A percentile compares a stretch with the other conserved stretches of the same genome.
Conservation (phyloP, 1,139 yeast species). For the Yamadazyma trypodendri region DNA sequence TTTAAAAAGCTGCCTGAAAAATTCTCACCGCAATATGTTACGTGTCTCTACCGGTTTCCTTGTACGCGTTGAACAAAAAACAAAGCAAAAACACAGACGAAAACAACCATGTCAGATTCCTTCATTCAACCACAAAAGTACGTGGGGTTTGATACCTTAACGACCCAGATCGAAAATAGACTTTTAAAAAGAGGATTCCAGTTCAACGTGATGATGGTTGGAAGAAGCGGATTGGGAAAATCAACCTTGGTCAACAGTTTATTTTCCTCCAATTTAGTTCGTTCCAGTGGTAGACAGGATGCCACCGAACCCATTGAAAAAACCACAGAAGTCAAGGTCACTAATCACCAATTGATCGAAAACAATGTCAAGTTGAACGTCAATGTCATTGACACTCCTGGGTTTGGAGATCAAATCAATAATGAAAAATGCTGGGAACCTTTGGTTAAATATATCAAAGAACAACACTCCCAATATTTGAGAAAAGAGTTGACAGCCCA, state of each 20-base stretch:
- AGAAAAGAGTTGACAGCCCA: constrained; percentile 96
- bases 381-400: constrained; percentile 94
- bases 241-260: constrained; percentile 88
- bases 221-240: constrained; percentile 92
- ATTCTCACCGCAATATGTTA: not conserved
- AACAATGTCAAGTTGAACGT: constrained; percentile 83
- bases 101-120: constrained; percentile 10
- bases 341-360: constrained; percentile 68
- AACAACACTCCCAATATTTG: constrained; percentile 89
- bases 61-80: constrained; percentile 10
- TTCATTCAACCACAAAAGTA: constrained; percentile 47
- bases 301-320: constrained; percentile 74
- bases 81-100: constrained; percentile 1
- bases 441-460: constrained; percentile 89
- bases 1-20: too few relatives aligned
- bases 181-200: constrained; percentile 91
- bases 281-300: constrained; percentile 66
- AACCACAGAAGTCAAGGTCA: constrained; percentile 84
- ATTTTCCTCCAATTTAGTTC: constrained; percentile 78
- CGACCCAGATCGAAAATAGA: constrained; percentile 91
- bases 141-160: constrained; percentile 96
- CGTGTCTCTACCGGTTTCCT: not conserved
- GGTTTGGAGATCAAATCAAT: constrained; percentile 95
- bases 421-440: constrained; percentile 98
- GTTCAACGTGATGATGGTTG: constrained; percentile 92